Base-by-base conservation (phyloP, 805 yeast species). In the Nakazawaea sp. region DNA sequence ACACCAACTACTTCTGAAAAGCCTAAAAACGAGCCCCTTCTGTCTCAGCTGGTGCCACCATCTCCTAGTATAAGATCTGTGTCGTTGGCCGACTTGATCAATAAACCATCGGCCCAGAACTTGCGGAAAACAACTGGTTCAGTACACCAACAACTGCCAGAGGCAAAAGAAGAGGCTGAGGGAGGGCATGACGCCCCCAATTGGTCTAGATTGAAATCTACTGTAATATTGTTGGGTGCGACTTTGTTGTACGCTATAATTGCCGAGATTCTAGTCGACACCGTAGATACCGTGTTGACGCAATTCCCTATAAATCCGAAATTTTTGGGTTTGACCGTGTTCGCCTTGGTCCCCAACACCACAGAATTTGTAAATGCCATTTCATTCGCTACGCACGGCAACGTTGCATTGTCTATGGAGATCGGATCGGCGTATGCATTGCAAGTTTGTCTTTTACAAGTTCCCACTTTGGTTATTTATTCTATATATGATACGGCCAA, bases 381-480 rank as follows among this genome's bases (percentile, higher is more conserved):
- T 40, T 88, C 96, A 18, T 92, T 92, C 64, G 98, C 98, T 0
- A 77, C 87, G 48, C 78, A 90, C 48, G 98, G 98, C 1, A 92
- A 92, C 48, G 96, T 92, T 38, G 96, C 98, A 1, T 65, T 92
- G 32, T 85, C 96, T 2, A 85, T 92, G 95, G 98, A 92, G 55
- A 92, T 92, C 58, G 98, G 98, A 43, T 80, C 95, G 44, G 98
- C 98, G 0, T 92, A 92, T 55, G 98, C 96, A 0, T 67, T 92
- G 42, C 98, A 92, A 58, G 98, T 92, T 12, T 90, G 96, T 48
- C 65, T 92, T 41, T 68, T 92, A 46, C 98, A 92, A 56, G 85
- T 92, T 32, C 98, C 98, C 1, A 79, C 92, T 2, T 70, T 92
- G 53, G 95, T 88, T 9, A 53, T 90, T 10, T 87, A 73, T 53